Evolutionary conservation across 2,329 filamentous ascomycete genomes (phyloP).

Genomic region (Orbilia javanica): DNA sequence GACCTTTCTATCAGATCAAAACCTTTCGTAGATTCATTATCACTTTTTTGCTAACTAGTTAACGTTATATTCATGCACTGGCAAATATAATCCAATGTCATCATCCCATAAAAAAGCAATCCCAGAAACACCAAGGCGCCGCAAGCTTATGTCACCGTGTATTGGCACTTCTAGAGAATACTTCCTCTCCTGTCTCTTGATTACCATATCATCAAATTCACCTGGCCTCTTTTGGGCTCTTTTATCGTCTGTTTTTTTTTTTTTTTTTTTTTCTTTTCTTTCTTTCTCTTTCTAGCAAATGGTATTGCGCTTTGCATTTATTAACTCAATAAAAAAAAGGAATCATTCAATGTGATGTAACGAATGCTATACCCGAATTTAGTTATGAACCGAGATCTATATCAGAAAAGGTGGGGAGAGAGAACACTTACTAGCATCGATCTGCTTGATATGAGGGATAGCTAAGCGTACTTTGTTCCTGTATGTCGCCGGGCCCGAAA

Average conservation of each 20-base stretch:
- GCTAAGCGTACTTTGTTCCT: constrained; percentile 92
- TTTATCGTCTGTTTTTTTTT: too few relatives aligned
- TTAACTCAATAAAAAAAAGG: background rate
- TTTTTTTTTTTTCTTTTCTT: too few relatives aligned
- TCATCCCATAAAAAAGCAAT: constrained; percentile 18
- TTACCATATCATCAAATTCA: background rate
- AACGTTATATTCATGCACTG: background rate
- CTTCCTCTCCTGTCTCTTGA: constrained; percentile 3
- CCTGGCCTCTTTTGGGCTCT: background rate
- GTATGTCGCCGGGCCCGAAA: constrained; percentile 83
- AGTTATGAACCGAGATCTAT: background rate
- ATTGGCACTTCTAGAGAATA: constrained; percentile 17
- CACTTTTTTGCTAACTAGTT: background rate
- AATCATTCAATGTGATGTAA: constrained; percentile 14
- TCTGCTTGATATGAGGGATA: constrained; percentile 88
- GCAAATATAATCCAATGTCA: background rate
- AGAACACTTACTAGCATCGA: constrained; percentile 90
- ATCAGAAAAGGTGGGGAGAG: background rate
- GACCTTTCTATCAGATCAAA: background rate
- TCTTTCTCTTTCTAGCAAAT: background rate
- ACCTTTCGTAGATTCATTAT: background rate
- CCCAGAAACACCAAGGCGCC: constrained; percentile 23
- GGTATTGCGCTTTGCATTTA: background rate
- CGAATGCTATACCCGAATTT: constrained; percentile 23
- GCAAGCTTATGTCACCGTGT: constrained; percentile 9